These are phyloP conservation scores for Cucurbita argyrosperma DNA, from an alignment of 306 rosid genomes.

Conservation along the genomic window DNA sequence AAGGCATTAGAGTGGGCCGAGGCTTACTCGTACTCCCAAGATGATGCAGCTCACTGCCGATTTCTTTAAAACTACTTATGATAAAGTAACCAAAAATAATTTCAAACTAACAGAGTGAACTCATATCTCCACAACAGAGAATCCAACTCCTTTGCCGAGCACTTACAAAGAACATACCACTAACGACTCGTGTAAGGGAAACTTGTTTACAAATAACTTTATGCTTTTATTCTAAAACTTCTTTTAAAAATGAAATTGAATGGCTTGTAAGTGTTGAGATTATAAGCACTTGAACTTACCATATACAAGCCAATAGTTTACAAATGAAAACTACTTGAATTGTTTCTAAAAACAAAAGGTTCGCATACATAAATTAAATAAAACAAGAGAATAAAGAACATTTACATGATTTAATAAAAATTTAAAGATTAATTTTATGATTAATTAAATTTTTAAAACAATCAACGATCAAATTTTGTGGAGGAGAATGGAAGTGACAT, in stretches of 20 bases:
- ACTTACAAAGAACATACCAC: not conserved
- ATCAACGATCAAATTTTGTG: not conserved
- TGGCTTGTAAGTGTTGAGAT: not conserved
- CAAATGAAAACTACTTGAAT: not conserved
- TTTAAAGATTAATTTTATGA: no score
- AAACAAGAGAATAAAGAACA: not conserved
- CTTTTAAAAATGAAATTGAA: not conserved
- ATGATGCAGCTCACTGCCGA: not conserved
- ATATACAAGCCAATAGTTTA: not conserved
- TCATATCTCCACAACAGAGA: not conserved
- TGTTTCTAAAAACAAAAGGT: not conserved
- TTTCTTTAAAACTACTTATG: not conserved
- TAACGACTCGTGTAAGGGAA: not conserved
- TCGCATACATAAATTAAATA: not conserved
- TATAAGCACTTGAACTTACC: not conserved
- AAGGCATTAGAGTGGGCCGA: not conserved
- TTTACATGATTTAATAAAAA: not conserved
- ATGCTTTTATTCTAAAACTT: not conserved
- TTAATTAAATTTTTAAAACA: no score
- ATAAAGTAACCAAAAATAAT: not conserved
- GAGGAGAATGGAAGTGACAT: not conserved
- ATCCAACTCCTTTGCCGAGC: not conserved
- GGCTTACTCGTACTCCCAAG: not conserved
- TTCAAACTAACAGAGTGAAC: not conserved
- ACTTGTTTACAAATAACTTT: not conserved